phyloP scores from a whole-genome alignment of 768 basidiomycete species.

The Saitozyma podzolica region DNA sequence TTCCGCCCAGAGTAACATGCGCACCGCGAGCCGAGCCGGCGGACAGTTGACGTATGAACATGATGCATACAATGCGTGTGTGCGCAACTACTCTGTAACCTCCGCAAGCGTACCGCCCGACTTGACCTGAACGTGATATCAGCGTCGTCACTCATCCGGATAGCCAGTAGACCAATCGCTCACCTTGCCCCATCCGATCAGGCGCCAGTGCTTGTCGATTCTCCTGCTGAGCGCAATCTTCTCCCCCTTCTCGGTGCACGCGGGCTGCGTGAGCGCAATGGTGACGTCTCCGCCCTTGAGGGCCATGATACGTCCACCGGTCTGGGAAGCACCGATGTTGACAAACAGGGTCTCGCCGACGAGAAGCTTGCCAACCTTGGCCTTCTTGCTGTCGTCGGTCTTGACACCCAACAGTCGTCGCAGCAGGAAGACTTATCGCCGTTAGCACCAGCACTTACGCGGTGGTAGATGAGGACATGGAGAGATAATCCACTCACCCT shows the following conservation, averaged over 20 bases:
- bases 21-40: too few relatives aligned
- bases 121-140: slow-evolving; percentile 31
- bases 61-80: too few relatives aligned
- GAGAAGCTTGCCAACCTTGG: slow-evolving; percentile 79
- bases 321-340: slow-evolving; percentile 97
- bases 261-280: slow-evolving; percentile 77
- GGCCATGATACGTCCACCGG: slow-evolving; percentile 88
- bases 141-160: not conserved
- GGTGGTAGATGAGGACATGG: not conserved
- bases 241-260: slow-evolving; percentile 94
- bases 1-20: too few relatives aligned
- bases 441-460: slow-evolving; percentile 2
- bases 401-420: slow-evolving; percentile 96
- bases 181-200: slow-evolving; percentile 69
- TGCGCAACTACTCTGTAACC: slow-evolving; percentile 36
- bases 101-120: slow-evolving; percentile 49
- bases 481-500: slow-evolving; percentile 44
- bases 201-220: slow-evolving; percentile 97
- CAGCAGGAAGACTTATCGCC: slow-evolving; percentile 71
- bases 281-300: slow-evolving; percentile 89
- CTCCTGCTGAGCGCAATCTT: slow-evolving; percentile 93
- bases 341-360: slow-evolving; percentile 92
- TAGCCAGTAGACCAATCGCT: not conserved
- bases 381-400: slow-evolving; percentile 98
- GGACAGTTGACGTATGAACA: too few relatives aligned